phyloP scores from a whole-genome alignment of 257 asterid genomes.

The Solanum bukasovii region DNA sequence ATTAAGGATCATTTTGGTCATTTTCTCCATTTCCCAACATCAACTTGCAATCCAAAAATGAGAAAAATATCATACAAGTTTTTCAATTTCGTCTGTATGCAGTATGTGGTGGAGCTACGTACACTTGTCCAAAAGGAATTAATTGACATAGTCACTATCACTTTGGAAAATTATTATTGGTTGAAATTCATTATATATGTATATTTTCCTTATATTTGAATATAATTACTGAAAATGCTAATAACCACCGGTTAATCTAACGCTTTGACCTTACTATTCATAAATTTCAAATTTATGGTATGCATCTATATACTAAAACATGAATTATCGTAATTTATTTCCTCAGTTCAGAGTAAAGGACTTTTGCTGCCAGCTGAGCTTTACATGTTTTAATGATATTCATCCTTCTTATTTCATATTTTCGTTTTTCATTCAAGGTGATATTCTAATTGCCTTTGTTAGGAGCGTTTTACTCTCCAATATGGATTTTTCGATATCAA shows the following conservation, averaged over 20 bases:
- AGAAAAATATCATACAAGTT: background rate
- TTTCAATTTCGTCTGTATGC: background rate
- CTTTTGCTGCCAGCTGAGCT: background rate
- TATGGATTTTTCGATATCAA: no score
- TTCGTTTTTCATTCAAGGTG: background rate
- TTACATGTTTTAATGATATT: background rate
- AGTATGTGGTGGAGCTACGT: background rate
- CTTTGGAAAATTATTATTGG: background rate
- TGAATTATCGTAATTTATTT: fast-evolving
- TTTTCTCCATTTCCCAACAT: background rate
- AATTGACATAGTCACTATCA: background rate
- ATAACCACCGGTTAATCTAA: background rate
- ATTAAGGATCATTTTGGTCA: background rate
- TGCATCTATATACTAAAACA: background rate
- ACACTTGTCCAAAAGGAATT: background rate
- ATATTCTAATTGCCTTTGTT: no score
- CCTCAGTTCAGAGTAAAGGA: background rate
- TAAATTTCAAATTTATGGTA: background rate
- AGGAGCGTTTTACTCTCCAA: no score
- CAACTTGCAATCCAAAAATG: background rate
- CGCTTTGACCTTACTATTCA: background rate
- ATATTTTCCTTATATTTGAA: background rate
- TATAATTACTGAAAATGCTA: background rate
- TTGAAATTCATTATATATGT: background rate
- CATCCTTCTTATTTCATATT: background rate